Evolutionary conservation across 306 rosid genomes (phyloP).

Genomic region (Sophora flavescens): DNA sequence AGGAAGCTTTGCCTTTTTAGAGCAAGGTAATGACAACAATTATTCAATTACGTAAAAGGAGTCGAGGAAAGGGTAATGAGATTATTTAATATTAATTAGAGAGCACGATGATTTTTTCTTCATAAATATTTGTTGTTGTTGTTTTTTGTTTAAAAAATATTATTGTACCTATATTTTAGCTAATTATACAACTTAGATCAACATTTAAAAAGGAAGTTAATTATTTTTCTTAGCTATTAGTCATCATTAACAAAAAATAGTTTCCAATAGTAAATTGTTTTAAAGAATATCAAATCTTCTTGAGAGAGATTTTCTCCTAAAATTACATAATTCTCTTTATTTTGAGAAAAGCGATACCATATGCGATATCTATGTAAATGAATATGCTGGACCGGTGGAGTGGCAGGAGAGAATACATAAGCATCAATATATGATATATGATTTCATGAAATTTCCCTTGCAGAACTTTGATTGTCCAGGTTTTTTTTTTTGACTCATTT

Average conservation of each 20-base stretch:
- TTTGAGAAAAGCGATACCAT: neutral
- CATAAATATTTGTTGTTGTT: neutral
- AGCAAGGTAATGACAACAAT: too few species aligned
- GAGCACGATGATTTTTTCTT: too few species aligned
- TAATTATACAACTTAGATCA: neutral
- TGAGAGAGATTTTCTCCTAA: conserved; percentile 19
- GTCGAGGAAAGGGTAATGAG: too few species aligned
- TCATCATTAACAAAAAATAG: neutral
- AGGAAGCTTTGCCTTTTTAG: too few species aligned
- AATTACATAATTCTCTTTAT: neutral
- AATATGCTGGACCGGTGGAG: too few species aligned
- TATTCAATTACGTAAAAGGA: too few species aligned
- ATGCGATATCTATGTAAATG: too few species aligned
- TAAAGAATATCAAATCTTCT: neutral
- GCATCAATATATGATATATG: neutral
- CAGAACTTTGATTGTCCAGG: neutral
- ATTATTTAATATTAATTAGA: too few species aligned
- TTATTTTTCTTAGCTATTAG: neutral
- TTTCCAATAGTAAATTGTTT: neutral
- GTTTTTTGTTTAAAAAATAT: neutral
- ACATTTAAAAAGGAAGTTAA: neutral
- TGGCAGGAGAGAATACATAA: too few species aligned
- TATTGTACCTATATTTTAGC: neutral
- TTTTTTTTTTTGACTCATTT: too few species aligned
- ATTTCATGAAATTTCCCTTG: neutral